Evolutionary conservation across 2,329 filamentous ascomycete species (phyloP).

Genomic region (Coleophoma crateriformis): DNA sequence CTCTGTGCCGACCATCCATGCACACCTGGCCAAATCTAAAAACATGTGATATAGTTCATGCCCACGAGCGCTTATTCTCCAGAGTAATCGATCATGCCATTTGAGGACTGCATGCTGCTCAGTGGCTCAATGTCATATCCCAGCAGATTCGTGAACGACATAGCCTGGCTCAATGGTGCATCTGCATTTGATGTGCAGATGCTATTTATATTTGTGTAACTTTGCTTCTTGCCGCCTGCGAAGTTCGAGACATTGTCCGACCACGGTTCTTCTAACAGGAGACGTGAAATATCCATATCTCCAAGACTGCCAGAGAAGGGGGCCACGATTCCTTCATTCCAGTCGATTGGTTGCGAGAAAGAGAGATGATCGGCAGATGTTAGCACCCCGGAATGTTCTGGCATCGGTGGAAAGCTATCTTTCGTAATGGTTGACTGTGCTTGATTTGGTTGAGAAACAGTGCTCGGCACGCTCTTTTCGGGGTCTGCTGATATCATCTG

Average conservation of each 20-base stretch:
- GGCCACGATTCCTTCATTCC: conserved; percentile 33
- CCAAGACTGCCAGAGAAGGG: conserved; percentile 38
- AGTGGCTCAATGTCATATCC: not conserved
- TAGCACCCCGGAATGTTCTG: conserved; percentile 10
- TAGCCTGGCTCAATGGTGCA: conserved; percentile 1
- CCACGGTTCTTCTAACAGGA: conserved; percentile 49
- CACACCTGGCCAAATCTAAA: no score
- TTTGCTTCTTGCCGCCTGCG: conserved; percentile 18
- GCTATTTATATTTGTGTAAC: conserved; percentile 21
- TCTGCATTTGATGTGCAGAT: conserved; percentile 17
- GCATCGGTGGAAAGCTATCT: conserved; percentile 13
- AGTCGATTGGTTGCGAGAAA: conserved; percentile 36
- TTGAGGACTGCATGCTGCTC: not conserved
- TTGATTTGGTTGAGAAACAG: conserved; percentile 4
- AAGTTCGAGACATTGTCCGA: conserved; percentile 11
- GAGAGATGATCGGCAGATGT: conserved; percentile 28
- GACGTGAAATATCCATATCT: conserved; percentile 58
- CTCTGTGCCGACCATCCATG: no score
- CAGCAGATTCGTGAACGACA: not conserved
- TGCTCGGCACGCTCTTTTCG: conserved; percentile 8
- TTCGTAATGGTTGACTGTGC: conserved; percentile 9
- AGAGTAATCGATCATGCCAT: not conserved
- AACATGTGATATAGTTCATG: no score
- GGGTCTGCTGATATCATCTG: conserved; percentile 19
- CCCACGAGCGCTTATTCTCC: no score